A percentile compares a stretch with the other conserved stretches of the same genome.
phyloP scores from a whole-genome alignment of 495 filamentous ascomycete species.

The Neurospora pannonica region DNA sequence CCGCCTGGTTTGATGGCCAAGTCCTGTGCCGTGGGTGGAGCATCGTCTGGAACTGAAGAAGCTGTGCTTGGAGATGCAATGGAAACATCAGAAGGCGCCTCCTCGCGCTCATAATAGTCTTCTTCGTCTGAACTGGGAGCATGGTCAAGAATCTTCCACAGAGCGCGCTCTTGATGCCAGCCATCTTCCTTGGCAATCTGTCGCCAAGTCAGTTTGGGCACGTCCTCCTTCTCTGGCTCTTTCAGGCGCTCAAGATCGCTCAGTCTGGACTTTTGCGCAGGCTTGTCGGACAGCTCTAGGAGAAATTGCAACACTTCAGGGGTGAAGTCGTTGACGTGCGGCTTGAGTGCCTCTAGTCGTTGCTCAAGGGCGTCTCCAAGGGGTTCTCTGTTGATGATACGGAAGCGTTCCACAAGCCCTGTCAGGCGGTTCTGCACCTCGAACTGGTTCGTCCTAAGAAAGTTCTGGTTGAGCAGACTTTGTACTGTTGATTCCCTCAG shows the following conservation, averaged over 20 bases:
- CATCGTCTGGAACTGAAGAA: conserved; percentile 20
- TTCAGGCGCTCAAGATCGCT: conserved; percentile 48
- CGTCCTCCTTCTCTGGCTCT: conserved; percentile 28
- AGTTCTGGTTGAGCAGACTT: conserved; percentile 48
- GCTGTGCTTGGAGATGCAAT: conserved; percentile 22
- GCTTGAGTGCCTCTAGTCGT: conserved; percentile 52
- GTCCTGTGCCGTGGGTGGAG: conserved; percentile 28
- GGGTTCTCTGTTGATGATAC: conserved; percentile 64
- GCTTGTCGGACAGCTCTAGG: conserved; percentile 73
- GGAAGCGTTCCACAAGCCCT: conserved; percentile 84
- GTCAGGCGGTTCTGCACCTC: conserved; percentile 62
- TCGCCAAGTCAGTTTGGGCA: conserved; percentile 55
- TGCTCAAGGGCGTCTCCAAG: conserved; percentile 65
- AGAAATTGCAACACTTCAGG: conserved; percentile 77
- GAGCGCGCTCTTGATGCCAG: conserved; percentile 53
- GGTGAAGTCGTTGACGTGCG: conserved; percentile 45
- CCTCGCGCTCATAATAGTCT: conserved; percentile 27
- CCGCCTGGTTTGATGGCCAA: conserved; percentile 24
- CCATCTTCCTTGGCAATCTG: conserved; percentile 68
- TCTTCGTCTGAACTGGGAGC: conserved; percentile 55
- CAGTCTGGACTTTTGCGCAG: conserved; percentile 57
- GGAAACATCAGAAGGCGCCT: conserved; percentile 25
- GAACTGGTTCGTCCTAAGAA: conserved; percentile 79
- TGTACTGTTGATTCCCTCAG: conserved; percentile 42
- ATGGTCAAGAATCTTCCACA: conserved; percentile 77